Evolutionary conservation across 2,329 filamentous ascomycete genomes (phyloP).

Genomic region (Ascochyta pisi): DNA sequence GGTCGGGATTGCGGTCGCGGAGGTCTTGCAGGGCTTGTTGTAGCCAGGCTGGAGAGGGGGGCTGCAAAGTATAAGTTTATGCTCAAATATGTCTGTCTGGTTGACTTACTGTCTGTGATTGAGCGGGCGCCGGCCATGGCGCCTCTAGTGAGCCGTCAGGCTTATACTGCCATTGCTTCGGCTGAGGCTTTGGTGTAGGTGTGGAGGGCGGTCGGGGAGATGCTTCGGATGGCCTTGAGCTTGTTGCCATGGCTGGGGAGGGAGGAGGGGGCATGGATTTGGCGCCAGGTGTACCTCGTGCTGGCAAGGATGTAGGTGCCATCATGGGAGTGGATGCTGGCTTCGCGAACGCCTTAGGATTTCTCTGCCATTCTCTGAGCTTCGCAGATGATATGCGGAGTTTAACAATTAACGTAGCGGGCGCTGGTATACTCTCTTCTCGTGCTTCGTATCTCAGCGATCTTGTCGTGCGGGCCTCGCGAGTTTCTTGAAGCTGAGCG

Average conservation of each 20-base stretch:
- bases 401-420: slow-evolving; percentile 70
- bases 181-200: slow-evolving; percentile 45
- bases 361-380: slow-evolving; percentile 70
- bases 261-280: slow-evolving; percentile 64
- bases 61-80: slow-evolving; percentile 59
- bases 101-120: slow-evolving; percentile 68
- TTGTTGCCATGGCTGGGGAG: slow-evolving; percentile 53
- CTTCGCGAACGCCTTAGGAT: slow-evolving; percentile 55
- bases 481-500: slow-evolving; percentile 68
- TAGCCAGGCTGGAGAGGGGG: slow-evolving; percentile 88
- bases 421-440: slow-evolving; percentile 78
- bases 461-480: slow-evolving; percentile 75
- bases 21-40: slow-evolving; percentile 74
- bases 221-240: slow-evolving; percentile 40
- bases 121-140: slow-evolving; percentile 63
- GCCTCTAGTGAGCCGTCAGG: slow-evolving; percentile 70
- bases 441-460: slow-evolving; percentile 68
- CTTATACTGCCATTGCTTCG: slow-evolving; percentile 47
- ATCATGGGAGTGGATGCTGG: slow-evolving; percentile 53
- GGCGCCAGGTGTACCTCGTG: slow-evolving; percentile 58
- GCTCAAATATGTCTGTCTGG: not conserved
- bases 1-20: slow-evolving; percentile 73
- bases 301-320: slow-evolving; percentile 56
- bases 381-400: slow-evolving; percentile 76
- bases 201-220: slow-evolving; percentile 43